Evolutionary conservation across 2,329 filamentous ascomycete species (phyloP).

Genomic region (Pseudocercospora vitis): DNA sequence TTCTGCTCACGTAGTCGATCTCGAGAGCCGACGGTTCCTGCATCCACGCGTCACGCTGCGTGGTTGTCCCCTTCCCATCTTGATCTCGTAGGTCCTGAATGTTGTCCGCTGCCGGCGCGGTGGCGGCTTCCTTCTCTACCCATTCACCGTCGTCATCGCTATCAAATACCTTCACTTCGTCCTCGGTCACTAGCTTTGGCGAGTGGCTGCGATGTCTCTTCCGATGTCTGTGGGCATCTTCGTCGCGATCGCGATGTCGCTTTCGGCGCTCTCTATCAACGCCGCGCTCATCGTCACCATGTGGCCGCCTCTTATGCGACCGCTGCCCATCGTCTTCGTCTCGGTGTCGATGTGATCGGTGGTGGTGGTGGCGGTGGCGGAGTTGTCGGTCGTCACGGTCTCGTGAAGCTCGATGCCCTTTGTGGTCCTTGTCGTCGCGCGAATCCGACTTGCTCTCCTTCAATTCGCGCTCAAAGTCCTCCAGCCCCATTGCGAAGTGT

Average conservation of each 20-base stretch:
- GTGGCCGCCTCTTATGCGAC: conserved; percentile 42
- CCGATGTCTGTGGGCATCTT: conserved; percentile 36
- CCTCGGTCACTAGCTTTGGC: conserved; percentile 33
- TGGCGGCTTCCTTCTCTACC: conserved; percentile 47
- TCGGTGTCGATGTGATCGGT: conserved; percentile 46
- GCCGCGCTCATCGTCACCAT: conserved; percentile 43
- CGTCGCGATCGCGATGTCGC: conserved; percentile 48
- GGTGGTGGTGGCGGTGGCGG: conserved; percentile 36
- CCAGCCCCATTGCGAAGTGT: conserved; percentile 53
- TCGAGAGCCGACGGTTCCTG: conserved; percentile 77
- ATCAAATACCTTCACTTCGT: conserved; percentile 36
- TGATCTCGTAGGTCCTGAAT: conserved; percentile 46
- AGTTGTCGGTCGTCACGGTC: conserved; percentile 33
- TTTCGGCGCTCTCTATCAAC: conserved; percentile 48
- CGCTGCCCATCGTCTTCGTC: conserved; percentile 36
- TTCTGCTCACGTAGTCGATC: conserved; percentile 74
- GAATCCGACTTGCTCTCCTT: conserved; percentile 62
- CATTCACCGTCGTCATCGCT: conserved; percentile 47
- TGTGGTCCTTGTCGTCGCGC: conserved; percentile 57
- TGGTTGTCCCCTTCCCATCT: conserved; percentile 38
- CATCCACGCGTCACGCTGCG: conserved; percentile 91
- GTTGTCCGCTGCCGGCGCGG: conserved; percentile 44
- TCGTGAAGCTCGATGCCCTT: conserved; percentile 45
- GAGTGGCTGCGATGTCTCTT: conserved; percentile 35
- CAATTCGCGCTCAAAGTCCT: conserved; percentile 77